Evolutionary conservation across 2,329 filamentous ascomycete species (phyloP).

Genomic region (Nothopassalora personata): DNA sequence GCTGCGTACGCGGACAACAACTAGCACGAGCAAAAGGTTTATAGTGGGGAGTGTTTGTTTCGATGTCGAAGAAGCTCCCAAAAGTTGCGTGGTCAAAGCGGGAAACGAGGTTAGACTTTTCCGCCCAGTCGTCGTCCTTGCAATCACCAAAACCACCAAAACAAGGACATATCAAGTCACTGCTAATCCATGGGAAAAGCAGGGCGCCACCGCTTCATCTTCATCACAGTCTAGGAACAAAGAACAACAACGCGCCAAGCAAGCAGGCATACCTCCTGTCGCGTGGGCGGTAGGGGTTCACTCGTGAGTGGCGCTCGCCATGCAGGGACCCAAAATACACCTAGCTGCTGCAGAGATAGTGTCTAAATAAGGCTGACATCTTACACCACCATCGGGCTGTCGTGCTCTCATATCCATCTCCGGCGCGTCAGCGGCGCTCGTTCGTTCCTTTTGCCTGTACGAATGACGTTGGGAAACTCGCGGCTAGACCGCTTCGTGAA

Average conservation of each 20-base stretch:
- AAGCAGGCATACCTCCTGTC: background rate
- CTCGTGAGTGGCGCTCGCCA: background rate
- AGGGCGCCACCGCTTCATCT: background rate
- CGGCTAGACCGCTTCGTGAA: constrained; percentile 1
- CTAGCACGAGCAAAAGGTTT: background rate
- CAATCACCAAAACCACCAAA: background rate
- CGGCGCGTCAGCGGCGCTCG: background rate
- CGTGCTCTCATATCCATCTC: background rate
- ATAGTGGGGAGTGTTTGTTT: background rate
- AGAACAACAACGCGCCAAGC: background rate
- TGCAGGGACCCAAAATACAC: constrained; percentile 1
- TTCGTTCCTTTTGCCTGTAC: background rate
- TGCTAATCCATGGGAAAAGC: background rate
- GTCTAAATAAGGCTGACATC: background rate
- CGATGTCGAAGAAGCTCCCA: background rate
- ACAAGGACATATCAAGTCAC: background rate
- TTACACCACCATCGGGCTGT: background rate
- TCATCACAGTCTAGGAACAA: background rate
- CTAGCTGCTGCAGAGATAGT: background rate
- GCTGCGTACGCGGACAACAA: background rate
- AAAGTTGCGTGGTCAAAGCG: too few species aligned
- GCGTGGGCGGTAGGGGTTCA: constrained; percentile 3
- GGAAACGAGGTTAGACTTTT: too few species aligned
- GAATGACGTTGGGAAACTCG: background rate
- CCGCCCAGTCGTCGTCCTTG: background rate